Percentiles rank a stretch among this genome's conserved stretches.
Conservation (phyloP, 495 filamentous ascomycete genomes). For the Penicillium cinerascens region DNA sequence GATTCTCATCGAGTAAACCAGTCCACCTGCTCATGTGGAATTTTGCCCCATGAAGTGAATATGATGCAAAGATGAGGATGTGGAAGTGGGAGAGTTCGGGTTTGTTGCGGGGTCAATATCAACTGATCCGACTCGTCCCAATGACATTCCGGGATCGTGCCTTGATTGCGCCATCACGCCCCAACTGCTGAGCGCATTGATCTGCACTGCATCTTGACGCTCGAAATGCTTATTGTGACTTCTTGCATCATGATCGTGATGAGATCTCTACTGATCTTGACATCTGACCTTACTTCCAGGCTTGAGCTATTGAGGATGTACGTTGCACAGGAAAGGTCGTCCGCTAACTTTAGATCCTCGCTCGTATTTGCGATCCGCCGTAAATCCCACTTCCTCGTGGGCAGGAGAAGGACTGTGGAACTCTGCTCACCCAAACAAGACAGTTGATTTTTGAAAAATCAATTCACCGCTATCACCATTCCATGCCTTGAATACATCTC, state of each 20-base stretch:
- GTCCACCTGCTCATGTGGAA: not conserved
- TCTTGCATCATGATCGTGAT: not conserved
- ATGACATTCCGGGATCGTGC: not conserved
- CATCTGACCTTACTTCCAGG: not conserved
- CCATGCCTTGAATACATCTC: too few species aligned
- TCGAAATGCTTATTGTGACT: constrained; percentile 15
- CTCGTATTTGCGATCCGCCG: not conserved
- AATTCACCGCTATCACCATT: too few species aligned
- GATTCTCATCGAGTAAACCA: constrained; percentile 7
- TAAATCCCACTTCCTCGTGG: not conserved
- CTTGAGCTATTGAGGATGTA: not conserved
- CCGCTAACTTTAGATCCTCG: not conserved
- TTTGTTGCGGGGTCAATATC: not conserved
- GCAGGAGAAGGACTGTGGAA: not conserved
- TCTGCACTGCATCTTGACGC: constrained; percentile 1
- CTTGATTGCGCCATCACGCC: constrained; percentile 13
- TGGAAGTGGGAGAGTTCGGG: not conserved
- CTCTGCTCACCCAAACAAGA: not conserved
- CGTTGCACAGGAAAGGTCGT: not conserved
- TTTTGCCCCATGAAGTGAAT: not conserved
- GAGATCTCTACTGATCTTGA: not conserved
- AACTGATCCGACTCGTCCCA: not conserved
- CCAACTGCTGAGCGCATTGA: constrained; percentile 2
- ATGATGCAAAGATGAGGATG: not conserved
- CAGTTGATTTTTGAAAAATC: not conserved